These are phyloP conservation scores for Halenospora varia DNA, from an alignment of 495 filamentous ascomycete species.

Conservation along the genomic window DNA sequence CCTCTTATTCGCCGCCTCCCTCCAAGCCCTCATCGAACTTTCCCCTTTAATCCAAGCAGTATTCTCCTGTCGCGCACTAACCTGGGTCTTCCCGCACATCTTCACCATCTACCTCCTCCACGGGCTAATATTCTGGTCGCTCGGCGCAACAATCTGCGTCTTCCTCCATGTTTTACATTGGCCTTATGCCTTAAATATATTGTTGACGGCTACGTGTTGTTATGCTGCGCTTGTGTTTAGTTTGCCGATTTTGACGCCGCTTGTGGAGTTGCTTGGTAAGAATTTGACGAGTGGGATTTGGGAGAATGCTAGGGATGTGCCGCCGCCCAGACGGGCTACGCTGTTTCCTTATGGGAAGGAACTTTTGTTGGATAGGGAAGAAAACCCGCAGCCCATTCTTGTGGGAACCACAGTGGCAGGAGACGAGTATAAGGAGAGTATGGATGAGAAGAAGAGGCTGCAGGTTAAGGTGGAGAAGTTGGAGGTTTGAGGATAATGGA, in stretches of 20 bases:
- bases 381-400: too few relatives aligned
- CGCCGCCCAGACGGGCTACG: not conserved
- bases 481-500: too few relatives aligned
- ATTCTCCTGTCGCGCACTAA: slow-evolving; percentile 29
- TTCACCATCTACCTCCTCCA: slow-evolving; percentile 43
- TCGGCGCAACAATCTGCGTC: slow-evolving; percentile 27
- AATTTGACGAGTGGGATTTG: not conserved
- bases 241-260: not conserved
- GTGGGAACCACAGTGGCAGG: too few relatives aligned
- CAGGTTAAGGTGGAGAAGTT: too few relatives aligned
- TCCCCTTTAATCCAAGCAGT: slow-evolving; percentile 29
- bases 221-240: slow-evolving; percentile 12
- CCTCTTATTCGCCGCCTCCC: slow-evolving; percentile 29
- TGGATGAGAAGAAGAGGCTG: too few relatives aligned
- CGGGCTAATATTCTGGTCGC: slow-evolving; percentile 37
- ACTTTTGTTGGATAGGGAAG: slow-evolving; percentile 10
- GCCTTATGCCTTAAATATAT: slow-evolving; percentile 25
- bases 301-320: not conserved
- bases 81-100: slow-evolving; percentile 37
- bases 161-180: slow-evolving; percentile 11
- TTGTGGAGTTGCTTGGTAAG: not conserved
- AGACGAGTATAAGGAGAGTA: too few relatives aligned
- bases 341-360: slow-evolving; percentile 1
- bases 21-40: slow-evolving; percentile 36
- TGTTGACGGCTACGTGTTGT: slow-evolving; percentile 16